Base-by-base conservation (phyloP, 2,329 filamentous ascomycete genomes). In the Fusarium sp. region DNA sequence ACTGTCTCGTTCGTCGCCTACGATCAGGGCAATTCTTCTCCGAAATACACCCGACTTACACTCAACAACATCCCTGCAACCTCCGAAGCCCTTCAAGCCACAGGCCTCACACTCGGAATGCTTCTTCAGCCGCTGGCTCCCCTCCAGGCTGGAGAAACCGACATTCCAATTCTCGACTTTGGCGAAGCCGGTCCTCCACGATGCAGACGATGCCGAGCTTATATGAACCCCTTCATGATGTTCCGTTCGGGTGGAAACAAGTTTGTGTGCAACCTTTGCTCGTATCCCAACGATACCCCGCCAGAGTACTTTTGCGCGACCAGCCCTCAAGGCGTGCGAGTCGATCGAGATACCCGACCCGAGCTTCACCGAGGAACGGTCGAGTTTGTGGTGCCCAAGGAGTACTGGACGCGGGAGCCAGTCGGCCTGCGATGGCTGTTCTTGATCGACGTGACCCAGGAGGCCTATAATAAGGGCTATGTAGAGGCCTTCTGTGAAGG, bases 211-310 rank as follows among this genome's bases (percentile, higher is more conserved):
- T 99, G 97, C 86, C 90, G 97, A 81, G 93, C 96, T 16, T 99
- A 99, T 84, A 97, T 99, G 85, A 99, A 99, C 81, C 97, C 97
- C 2, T 99, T 99, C 82, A 98, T 99, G 97, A 94, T 95, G 81
- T 99, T 99, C 88, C 91, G 93, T 68, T 93, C 93, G 18, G 96
- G 96, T 41, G 97, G 97, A 67, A 98, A 96, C 85, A 98, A 97
- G 82, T 97, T 98, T 82, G 95, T 98, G 62, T 99, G 97, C 86
- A 99, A 99, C 81, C 94, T 99, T 85, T 99, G 97, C 85, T 97
- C 94, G 24, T 97, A 98, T 82, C 95, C 97, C 59, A 99, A 98
- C 81, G 97, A 99, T 80, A 97, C 97, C 1, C 87, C 95, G 0
- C 85, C 94, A 1, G 96, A 98, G 81, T 99, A 99, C 84, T 99